phyloP scores from a whole-genome alignment of 2,329 filamentous ascomycete genomes.

The Capronia coronata region DNA sequence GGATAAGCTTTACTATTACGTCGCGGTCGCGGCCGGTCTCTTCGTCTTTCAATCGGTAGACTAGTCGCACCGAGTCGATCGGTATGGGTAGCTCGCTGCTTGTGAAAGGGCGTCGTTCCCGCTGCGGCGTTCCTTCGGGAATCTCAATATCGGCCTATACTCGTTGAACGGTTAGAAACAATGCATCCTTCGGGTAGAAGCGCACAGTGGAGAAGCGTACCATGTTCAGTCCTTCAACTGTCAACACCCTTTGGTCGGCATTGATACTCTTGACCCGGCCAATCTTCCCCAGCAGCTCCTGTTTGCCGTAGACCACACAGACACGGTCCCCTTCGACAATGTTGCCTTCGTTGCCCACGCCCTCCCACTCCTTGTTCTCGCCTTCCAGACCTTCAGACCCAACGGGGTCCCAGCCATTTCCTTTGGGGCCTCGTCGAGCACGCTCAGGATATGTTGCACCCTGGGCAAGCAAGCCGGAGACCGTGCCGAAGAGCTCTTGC shows the following conservation, averaged over 20 bases:
- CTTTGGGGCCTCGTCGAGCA: conserved; percentile 24
- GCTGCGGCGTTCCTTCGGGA: conserved; percentile 33
- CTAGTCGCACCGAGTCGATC: conserved; percentile 69
- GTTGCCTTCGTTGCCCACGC: conserved; percentile 36
- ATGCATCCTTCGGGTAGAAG: neutral
- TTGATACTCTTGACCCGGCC: conserved; percentile 59
- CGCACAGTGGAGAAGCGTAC: conserved; percentile 43
- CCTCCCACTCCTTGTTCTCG: conserved; percentile 37
- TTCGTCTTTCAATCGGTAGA: conserved; percentile 65
- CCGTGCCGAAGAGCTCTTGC: conserved; percentile 54
- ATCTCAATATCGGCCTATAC: conserved; percentile 39
- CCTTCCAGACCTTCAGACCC: conserved; percentile 26
- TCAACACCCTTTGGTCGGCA: conserved; percentile 50
- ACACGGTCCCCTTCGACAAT: conserved; percentile 69
- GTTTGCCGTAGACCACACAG: conserved; percentile 67
- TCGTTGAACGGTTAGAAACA: neutral
- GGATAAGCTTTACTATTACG: conserved; percentile 67
- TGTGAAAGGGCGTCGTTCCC: conserved; percentile 37
- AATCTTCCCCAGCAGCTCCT: conserved; percentile 68
- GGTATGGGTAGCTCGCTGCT: conserved; percentile 54
- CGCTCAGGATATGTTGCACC: conserved; percentile 37
- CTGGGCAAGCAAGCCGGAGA: conserved; percentile 37
- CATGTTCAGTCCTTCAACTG: conserved; percentile 57
- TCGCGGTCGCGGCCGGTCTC: conserved; percentile 51
- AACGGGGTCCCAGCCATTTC: conserved; percentile 19